Evolutionary conservation across 2,329 filamentous ascomycete genomes (phyloP).

Genomic region (Chaetomium sp.): DNA sequence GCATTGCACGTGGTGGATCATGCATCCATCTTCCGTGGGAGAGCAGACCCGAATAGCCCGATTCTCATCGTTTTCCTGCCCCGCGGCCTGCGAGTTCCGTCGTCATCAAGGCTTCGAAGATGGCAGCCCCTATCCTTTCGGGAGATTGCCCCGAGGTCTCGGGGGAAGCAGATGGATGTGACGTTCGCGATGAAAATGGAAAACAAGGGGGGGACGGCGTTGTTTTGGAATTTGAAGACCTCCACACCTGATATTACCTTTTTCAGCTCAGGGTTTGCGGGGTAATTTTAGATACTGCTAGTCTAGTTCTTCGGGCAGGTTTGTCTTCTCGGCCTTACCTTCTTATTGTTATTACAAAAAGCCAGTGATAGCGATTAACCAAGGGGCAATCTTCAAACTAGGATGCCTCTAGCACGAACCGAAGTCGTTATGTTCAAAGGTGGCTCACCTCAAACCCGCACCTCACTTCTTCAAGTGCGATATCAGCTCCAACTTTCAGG

Average conservation of each 20-base stretch:
- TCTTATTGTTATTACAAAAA: too few species aligned
- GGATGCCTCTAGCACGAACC: too few species aligned
- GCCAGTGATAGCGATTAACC: too few species aligned
- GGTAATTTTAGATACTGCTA: neutral
- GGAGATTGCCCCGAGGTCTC: neutral
- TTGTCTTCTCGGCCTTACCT: neutral
- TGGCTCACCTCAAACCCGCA: too few species aligned
- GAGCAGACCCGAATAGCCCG: too few species aligned
- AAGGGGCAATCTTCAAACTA: too few species aligned
- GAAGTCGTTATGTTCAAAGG: too few species aligned
- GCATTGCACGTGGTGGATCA: too few species aligned
- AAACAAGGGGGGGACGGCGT: constrained; percentile 8
- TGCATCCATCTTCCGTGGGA: too few species aligned
- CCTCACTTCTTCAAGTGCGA: too few species aligned
- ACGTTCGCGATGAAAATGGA: neutral
- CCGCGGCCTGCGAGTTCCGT: neutral
- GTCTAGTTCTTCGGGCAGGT: neutral
- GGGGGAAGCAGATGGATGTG: constrained; percentile 1
- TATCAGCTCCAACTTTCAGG: too few species aligned
- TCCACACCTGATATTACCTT: constrained; percentile 14
- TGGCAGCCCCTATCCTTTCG: neutral
- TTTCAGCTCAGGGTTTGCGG: constrained; percentile 10
- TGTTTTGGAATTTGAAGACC: constrained; percentile 4
- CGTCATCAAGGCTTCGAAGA: neutral
- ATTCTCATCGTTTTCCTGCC: neutral